Percentiles rank a stretch among this genome's conserved stretches.
phyloP scores from a whole-genome alignment of 1,139 yeast genomes.

The Sugiyamaella xylanicola region DNA sequence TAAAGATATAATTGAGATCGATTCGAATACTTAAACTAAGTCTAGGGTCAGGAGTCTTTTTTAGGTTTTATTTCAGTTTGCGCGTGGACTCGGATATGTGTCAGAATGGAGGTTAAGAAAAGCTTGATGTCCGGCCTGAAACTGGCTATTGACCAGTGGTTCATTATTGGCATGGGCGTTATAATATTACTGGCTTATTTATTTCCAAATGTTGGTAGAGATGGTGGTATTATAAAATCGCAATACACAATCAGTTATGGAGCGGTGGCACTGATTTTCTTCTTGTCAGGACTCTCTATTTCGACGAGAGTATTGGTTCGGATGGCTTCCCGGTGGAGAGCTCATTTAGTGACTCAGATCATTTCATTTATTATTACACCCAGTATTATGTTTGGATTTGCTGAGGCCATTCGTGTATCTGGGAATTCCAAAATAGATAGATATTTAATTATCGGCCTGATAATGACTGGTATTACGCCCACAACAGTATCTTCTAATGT shows the following conservation, averaged over 20 bases:
- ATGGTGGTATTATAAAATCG: slow-evolving; percentile 74
- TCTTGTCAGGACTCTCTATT: slow-evolving; percentile 80
- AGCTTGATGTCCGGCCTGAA: not conserved
- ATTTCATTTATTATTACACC: slow-evolving; percentile 76
- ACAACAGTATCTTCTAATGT: slow-evolving; percentile 90
- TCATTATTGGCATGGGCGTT: slow-evolving; percentile 68
- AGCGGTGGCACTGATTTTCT: slow-evolving; percentile 82
- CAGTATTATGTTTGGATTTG: slow-evolving; percentile 73
- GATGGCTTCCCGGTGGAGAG: slow-evolving; percentile 75
- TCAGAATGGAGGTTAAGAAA: slow-evolving; percentile 9
- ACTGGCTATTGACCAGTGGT: slow-evolving; percentile 54
- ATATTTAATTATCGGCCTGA: slow-evolving; percentile 77
- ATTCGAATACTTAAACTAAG: not conserved
- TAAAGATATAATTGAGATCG: no score
- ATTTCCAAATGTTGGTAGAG: slow-evolving; percentile 80
- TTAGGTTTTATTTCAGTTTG: not conserved
- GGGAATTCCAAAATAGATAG: slow-evolving; percentile 59
- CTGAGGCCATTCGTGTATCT: slow-evolving; percentile 64
- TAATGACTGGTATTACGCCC: slow-evolving; percentile 84
- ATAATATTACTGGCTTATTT: slow-evolving; percentile 74
- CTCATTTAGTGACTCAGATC: slow-evolving; percentile 69
- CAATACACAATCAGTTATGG: slow-evolving; percentile 81
- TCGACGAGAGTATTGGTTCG: slow-evolving; percentile 58
- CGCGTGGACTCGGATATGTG: not conserved
- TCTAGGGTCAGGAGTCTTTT: not conserved